phyloP scores from a whole-genome alignment of 495 filamentous ascomycete genomes.

The Penicillium odoratum region DNA sequence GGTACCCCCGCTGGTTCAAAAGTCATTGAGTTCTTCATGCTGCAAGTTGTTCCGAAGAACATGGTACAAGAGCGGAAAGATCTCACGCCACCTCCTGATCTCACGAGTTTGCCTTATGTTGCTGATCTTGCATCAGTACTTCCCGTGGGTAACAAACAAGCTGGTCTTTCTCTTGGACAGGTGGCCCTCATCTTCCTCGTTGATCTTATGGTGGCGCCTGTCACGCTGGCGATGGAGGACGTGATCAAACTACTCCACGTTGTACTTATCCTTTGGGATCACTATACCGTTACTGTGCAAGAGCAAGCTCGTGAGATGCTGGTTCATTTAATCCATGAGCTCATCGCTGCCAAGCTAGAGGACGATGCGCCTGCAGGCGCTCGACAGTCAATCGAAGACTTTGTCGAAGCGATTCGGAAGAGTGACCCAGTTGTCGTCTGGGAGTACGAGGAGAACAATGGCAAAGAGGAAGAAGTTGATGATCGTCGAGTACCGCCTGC shows the following conservation, averaged over 20 bases:
- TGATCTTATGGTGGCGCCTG: constrained; percentile 91
- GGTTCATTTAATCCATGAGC: constrained; percentile 94
- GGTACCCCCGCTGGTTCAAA: constrained; percentile 88
- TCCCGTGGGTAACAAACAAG: constrained; percentile 85
- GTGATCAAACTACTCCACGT: constrained; percentile 86
- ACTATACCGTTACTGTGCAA: constrained; percentile 91
- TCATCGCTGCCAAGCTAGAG: constrained; percentile 88
- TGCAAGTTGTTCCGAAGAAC: constrained; percentile 84
- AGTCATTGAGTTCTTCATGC: constrained; percentile 88
- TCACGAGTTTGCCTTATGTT: constrained; percentile 76
- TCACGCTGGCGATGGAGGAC: constrained; percentile 72
- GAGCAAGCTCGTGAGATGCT: constrained; percentile 97
- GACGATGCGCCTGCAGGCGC: constrained; percentile 63
- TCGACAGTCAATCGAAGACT: constrained; percentile 77
- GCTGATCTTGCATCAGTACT: constrained; percentile 79
- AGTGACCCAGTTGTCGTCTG: constrained; percentile 85
- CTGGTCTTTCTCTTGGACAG: constrained; percentile 88
- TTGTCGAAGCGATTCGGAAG: constrained; percentile 87
- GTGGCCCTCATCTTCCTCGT: constrained; percentile 91
- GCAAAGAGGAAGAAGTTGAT: constrained; percentile 63
- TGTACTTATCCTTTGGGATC: constrained; percentile 92
- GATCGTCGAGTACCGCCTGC: constrained; percentile 79
- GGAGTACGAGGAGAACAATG: constrained; percentile 90
- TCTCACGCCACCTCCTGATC: constrained; percentile 70
- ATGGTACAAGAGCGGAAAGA: constrained; percentile 89